Percentiles rank a stretch among this genome's conserved stretches.
Evolutionary conservation across 192 early-diverging fungal genomes (phyloP).

Genomic region (Cladochytrium replicatum): DNA sequence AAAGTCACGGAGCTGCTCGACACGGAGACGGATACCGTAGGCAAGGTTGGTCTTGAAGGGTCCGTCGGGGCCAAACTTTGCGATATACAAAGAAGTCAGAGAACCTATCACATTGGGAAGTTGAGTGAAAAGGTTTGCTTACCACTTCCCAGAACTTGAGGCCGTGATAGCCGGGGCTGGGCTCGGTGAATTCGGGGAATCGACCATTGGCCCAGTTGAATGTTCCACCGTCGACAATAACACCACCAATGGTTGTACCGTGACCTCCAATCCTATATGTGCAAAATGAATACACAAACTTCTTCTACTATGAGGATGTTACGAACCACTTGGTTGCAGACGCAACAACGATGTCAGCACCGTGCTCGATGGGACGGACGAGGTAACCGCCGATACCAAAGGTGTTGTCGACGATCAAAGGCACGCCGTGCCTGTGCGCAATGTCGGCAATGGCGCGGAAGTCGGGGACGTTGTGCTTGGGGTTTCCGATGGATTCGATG

Average conservation of each 20-base stretch:
- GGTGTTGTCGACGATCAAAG: slow-evolving; percentile 93
- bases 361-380: slow-evolving; percentile 77
- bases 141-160: slow-evolving; percentile 73
- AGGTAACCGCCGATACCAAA: slow-evolving; percentile 80
- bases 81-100: too few species aligned
- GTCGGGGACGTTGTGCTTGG: slow-evolving; percentile 80
- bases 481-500: slow-evolving; percentile 87
- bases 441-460: slow-evolving; percentile 71
- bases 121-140: too few species aligned
- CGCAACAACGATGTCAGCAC: slow-evolving; percentile 88
- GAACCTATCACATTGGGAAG: too few species aligned
- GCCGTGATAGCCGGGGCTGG: slow-evolving; percentile 75
- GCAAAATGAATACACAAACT: too few species aligned
- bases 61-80: slow-evolving; percentile 69
- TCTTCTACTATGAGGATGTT: too few species aligned
- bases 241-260: slow-evolving; percentile 86
- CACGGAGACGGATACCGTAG: slow-evolving; percentile 67
- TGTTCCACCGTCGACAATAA: slow-evolving; percentile 80
- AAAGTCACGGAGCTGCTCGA: slow-evolving; percentile 77
- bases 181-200: slow-evolving; percentile 82
- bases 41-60: slow-evolving; percentile 53
- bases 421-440: slow-evolving; percentile 72
- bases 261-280: slow-evolving; percentile 70
- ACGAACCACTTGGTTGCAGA: slow-evolving; percentile 97
- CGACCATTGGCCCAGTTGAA: slow-evolving; percentile 84